Evolutionary conservation across 306 rosid species (phyloP), one percentile per base, ranked within the genome.

Genomic region (Lathyrus tuberosus): DNA sequence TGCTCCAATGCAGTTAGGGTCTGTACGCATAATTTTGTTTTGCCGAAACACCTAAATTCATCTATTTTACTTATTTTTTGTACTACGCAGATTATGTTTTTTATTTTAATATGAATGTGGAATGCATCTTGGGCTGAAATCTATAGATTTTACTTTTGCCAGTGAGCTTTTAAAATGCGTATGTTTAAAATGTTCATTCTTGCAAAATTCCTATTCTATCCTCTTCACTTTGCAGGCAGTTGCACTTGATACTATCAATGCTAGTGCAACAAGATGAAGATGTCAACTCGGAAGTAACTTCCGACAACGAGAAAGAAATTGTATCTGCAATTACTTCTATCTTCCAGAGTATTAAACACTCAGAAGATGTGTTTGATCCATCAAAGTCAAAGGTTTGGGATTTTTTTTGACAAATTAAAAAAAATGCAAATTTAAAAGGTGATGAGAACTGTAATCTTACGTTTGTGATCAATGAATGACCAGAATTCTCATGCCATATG

Each of bases 401-500:
- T 38, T 43, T 71, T 35, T 59, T 64, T 41, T 43, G 17, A 51
- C 18, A 51, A 18, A 71, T 24, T 65, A 37, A 54, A 72, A 49
- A 49, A 14, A 14, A 67, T 73, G 65, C 43, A 35, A 67, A 38
- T 54, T 41, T 57, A 16, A 56, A 56, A 68, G 54, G 16, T 26
- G 12, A 69, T 71, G 38, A 37, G 64, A 37, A 64, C 56, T 74
- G 48, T 49, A 57, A 66, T 60, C 85, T 86, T 70, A 83, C 59
- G 1, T 56, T 37, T 78, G 43, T 73, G 53, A 65, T 76, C 28
- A 35, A 73, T 84, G 79, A 75, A 69, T 80, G 82, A n/a, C 66
- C 95, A 94, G 99, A 91, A 84, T 73, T 91, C 99, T 20, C 79
- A 86, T 84, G 99, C 89, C 70, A 86, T 94, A 76, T 89, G 95